These are phyloP conservation scores for Extremus antarcticus DNA, from an alignment of 495 filamentous ascomycete genomes.

Conservation along the genomic window DNA sequence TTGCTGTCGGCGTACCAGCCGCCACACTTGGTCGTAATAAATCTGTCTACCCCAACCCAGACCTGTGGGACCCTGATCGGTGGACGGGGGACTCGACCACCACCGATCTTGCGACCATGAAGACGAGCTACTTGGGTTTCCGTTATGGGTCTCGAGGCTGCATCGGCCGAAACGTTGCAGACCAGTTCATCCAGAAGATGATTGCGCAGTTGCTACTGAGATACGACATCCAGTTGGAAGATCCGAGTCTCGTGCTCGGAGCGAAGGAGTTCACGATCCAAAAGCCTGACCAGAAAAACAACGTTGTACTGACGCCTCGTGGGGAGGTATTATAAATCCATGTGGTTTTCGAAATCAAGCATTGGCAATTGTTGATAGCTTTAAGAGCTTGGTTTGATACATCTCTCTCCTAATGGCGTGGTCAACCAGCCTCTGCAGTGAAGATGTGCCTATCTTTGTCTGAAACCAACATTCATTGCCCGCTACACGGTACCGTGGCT, in stretches of 20 bases:
- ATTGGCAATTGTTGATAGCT: no score
- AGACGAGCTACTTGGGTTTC: constrained; percentile 20
- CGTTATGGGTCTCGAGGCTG: constrained; percentile 17
- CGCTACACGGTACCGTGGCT: no score
- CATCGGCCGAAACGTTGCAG: constrained; percentile 19
- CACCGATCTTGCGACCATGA: constrained; percentile 15
- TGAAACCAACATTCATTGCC: no score
- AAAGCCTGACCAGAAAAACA: constrained; percentile 18
- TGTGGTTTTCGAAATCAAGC: no score
- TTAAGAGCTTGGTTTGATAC: no score
- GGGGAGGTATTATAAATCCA: no score
- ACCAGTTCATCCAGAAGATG: constrained; percentile 18
- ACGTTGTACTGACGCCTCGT: constrained; percentile 12
- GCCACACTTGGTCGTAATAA: constrained; percentile 15
- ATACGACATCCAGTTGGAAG: constrained; percentile 17
- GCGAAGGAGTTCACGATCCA: constrained; percentile 21
- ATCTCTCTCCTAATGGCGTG: no score
- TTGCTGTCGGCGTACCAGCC: constrained; percentile 15
- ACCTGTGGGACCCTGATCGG: constrained; percentile 9
- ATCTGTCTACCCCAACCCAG: constrained; percentile 11
- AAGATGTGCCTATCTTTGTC: no score
- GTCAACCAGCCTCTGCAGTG: no score
- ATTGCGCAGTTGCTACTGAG: constrained; percentile 14
- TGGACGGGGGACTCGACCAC: constrained; percentile 1
- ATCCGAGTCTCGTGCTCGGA: constrained; percentile 10